These are phyloP conservation scores for Sporisorium reilianum DNA, from an alignment of 1,284 basidiomycete species.

Conservation along the genomic window DNA sequence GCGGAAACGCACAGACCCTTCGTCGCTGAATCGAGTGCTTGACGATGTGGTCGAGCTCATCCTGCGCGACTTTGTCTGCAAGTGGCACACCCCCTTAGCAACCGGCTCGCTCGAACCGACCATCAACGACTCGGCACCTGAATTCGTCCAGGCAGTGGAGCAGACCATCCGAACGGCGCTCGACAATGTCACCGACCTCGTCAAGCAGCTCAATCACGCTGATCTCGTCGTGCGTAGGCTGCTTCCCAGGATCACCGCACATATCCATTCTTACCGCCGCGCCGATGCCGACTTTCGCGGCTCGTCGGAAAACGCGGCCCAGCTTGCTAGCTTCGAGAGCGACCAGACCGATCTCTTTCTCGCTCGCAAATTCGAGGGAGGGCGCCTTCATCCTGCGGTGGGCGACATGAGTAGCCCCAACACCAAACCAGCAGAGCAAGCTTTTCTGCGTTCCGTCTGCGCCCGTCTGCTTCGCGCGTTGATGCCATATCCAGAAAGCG, in stretches of 20 bases:
- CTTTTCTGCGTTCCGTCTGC: conserved; percentile 80
- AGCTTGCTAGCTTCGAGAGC: conserved; percentile 32
- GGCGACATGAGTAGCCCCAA: conserved; percentile 83
- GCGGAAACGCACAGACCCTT: conserved; percentile 12
- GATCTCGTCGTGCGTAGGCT: conserved; percentile 84
- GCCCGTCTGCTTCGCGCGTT: conserved; percentile 79
- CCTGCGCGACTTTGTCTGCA: conserved; percentile 61
- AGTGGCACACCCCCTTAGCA: conserved; percentile 56
- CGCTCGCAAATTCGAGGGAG: conserved; percentile 71
- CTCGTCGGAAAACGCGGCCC: conserved; percentile 24
- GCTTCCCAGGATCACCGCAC: conserved; percentile 85
- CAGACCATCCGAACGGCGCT: conserved; percentile 79
- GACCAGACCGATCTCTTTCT: conserved; percentile 77
- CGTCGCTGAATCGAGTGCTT: conserved; percentile 17
- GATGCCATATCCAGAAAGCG: conserved; percentile 80
- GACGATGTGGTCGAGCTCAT: conserved; percentile 46
- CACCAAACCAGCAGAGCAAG: conserved; percentile 88
- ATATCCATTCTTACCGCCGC: conserved; percentile 89
- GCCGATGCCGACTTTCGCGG: conserved; percentile 86
- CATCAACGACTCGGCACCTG: conserved; percentile 74
- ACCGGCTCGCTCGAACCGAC: conserved; percentile 27
- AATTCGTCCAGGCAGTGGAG: conserved; percentile 88
- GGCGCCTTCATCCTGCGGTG: conserved; percentile 80
- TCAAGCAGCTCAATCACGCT: conserved; percentile 78
- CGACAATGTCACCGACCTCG: conserved; percentile 74